phyloP scores from a whole-genome alignment of 495 filamentous ascomycete genomes.

The Wilcoxina mikolae region DNA sequence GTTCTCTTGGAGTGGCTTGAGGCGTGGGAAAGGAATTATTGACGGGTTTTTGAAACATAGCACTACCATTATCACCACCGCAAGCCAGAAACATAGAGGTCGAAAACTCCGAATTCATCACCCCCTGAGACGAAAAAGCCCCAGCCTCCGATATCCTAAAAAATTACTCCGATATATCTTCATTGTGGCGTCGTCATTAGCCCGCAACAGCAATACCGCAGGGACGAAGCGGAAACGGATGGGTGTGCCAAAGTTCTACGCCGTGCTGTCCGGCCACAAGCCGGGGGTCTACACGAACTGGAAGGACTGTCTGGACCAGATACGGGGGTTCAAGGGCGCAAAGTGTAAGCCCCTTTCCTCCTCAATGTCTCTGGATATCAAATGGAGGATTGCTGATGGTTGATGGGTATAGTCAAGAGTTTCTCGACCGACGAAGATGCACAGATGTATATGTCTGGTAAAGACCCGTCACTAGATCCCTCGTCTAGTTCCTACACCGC shows the following conservation, averaged over 20 bases:
- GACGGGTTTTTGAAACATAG: too few species aligned
- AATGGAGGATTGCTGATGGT: not conserved
- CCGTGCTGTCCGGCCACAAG: slow-evolving; percentile 57
- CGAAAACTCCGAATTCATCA: too few species aligned
- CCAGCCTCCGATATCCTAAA: too few species aligned
- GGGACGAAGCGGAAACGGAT: slow-evolving; percentile 48
- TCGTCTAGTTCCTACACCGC: slow-evolving; percentile 28
- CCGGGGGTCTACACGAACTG: slow-evolving; percentile 83
- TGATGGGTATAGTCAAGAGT: slow-evolving; percentile 51
- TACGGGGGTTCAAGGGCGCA: slow-evolving; percentile 72
- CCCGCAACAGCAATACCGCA: not conserved
- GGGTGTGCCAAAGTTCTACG: slow-evolving; percentile 62
- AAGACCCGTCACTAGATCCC: slow-evolving; percentile 33
- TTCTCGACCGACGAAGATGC: slow-evolving; percentile 67
- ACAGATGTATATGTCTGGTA: slow-evolving; percentile 55
- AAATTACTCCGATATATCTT: too few species aligned
- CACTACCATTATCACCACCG: too few species aligned
- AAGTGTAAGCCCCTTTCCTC: slow-evolving; percentile 43
- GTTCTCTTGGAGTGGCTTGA: too few species aligned
- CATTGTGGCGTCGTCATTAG: not conserved
- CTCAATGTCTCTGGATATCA: not conserved
- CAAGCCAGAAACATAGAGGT: too few species aligned
- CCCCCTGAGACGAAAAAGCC: too few species aligned
- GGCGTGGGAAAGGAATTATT: too few species aligned
- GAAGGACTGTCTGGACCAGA: slow-evolving; percentile 65